Percentiles rank a stretch among this genome's conserved stretches.
These are phyloP conservation scores for Pseudogymnoascus sp. DNA, from an alignment of 2,329 filamentous ascomycete genomes.

Conservation along the genomic window DNA sequence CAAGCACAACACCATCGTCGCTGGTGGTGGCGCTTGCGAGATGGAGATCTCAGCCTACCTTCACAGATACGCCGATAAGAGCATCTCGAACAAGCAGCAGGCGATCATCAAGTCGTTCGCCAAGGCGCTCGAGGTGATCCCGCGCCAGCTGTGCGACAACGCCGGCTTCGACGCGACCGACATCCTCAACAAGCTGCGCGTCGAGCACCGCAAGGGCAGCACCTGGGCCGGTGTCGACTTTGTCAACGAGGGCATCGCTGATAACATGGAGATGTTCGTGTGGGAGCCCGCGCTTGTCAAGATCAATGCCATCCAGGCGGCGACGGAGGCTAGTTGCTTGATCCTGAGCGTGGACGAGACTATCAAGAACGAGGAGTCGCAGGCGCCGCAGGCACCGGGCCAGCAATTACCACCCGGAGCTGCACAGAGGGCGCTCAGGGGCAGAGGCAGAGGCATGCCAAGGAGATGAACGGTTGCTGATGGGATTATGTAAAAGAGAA, in stretches of 20 bases:
- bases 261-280: conserved; percentile 93
- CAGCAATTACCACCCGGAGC: conserved; percentile 69
- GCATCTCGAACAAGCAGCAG: conserved; percentile 91
- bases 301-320: conserved; percentile 93
- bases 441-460: conserved; percentile 82
- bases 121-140: conserved; percentile 93
- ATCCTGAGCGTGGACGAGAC: conserved; percentile 97
- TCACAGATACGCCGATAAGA: conserved; percentile 84
- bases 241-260: conserved; percentile 76
- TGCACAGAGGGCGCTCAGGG: conserved; percentile 78
- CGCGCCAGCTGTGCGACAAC: conserved; percentile 95
- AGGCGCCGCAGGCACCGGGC: conserved; percentile 70
- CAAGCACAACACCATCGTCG: conserved; percentile 89
- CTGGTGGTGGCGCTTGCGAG: conserved; percentile 86
- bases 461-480: conserved; percentile 44
- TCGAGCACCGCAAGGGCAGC: conserved; percentile 90
- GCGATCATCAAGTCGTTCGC: conserved; percentile 96
- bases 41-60: conserved; percentile 96
- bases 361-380: conserved; percentile 94
- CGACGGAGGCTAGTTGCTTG: conserved; percentile 88
- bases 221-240: conserved; percentile 97
- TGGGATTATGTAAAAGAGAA: conserved; percentile 2
- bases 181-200: conserved; percentile 89
- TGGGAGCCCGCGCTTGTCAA: conserved; percentile 97
- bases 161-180: conserved; percentile 97